phyloP scores from a whole-genome alignment of 768 basidiomycete genomes.

The Piloderma croceum region DNA sequence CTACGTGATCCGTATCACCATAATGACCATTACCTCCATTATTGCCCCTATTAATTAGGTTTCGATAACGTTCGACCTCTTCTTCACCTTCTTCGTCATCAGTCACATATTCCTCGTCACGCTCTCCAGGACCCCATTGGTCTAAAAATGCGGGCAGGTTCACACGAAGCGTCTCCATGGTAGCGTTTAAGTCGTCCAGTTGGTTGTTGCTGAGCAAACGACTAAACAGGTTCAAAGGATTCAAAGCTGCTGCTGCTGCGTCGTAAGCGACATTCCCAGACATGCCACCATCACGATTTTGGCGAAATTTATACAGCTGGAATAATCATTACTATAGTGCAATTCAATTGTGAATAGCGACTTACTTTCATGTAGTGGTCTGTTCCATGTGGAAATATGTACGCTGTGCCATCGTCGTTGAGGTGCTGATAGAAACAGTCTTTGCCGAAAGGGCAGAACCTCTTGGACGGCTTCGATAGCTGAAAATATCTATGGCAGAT shows the following conservation, averaged over 20 bases:
- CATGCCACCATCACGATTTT: no score
- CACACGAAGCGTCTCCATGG: conserved; percentile 27
- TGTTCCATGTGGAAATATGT: conserved; percentile 50
- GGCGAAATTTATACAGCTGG: no score
- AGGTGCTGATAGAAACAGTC: conserved; percentile 79
- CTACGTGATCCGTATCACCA: conserved; percentile 10
- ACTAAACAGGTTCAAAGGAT: conserved; percentile 40
- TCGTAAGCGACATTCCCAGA: no score
- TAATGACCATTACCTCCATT: no score
- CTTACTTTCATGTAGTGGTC: conserved; percentile 50
- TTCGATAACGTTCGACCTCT: no score
- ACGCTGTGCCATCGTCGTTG: conserved; percentile 59
- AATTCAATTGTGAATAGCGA: no score
- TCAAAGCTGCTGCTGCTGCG: no score
- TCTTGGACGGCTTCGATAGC: conserved; percentile 39
- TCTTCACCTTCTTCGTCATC: conserved; percentile 28
- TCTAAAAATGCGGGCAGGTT: conserved; percentile 28
- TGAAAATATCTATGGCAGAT: conserved; percentile 51
- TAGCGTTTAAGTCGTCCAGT: conserved; percentile 39
- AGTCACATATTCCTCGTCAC: conserved; percentile 1
- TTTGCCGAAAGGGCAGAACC: conserved; percentile 70
- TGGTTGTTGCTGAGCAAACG: conserved; percentile 45
- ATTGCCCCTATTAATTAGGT: no score
- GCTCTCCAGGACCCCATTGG: conserved; percentile 1
- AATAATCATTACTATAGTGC: no score